Conservation (phyloP, 2,329 filamentous ascomycete species). For the Apiospora arundinis region DNA sequence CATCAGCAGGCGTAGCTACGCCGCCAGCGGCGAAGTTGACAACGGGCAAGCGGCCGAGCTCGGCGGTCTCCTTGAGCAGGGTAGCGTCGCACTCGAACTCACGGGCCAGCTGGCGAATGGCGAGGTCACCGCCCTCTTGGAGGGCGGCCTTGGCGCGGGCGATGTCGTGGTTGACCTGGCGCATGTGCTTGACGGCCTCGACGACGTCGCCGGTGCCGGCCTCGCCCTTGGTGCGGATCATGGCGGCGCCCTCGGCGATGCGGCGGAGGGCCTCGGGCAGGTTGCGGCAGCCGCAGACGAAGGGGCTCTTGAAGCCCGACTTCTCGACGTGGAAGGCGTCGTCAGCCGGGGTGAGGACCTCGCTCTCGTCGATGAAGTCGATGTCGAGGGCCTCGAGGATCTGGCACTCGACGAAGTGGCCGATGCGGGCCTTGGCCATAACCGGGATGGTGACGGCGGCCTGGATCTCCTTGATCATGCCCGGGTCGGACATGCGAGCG, state of each 20-base stretch:
- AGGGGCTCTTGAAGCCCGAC: conserved; percentile 79
- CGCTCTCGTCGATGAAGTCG: conserved; percentile 98
- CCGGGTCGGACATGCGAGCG: conserved; percentile 93
- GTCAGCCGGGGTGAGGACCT: conserved; percentile 96
- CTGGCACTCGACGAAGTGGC: conserved; percentile 98
- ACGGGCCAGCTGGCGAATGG: conserved; percentile 75
- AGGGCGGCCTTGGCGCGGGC: conserved; percentile 79
- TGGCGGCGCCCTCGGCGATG: conserved; percentile 92
- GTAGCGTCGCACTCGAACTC: conserved; percentile 80
- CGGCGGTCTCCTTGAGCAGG: conserved; percentile 84
- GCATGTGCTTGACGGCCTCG: conserved; percentile 95
- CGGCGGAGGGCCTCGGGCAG: conserved; percentile 90
- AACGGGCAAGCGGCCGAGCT: conserved; percentile 86
- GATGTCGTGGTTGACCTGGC: conserved; percentile 85
- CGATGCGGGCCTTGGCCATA: conserved; percentile 98
- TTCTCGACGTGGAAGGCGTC: conserved; percentile 92
- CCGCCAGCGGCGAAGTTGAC: conserved; percentile 99
- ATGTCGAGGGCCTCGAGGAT: conserved; percentile 94
- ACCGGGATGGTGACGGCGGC: conserved; percentile 94
- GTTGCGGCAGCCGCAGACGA: conserved; percentile 96
- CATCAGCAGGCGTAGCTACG: conserved; percentile 97
- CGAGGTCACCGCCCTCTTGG: conserved; percentile 54
- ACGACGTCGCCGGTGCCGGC: conserved; percentile 97
- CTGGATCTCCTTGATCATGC: conserved; percentile 96
- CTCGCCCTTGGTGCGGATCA: conserved; percentile 99